These are phyloP conservation scores for Trypanosoma melophagium DNA, from an alignment of 208 protist species.

Conservation along the genomic window DNA sequence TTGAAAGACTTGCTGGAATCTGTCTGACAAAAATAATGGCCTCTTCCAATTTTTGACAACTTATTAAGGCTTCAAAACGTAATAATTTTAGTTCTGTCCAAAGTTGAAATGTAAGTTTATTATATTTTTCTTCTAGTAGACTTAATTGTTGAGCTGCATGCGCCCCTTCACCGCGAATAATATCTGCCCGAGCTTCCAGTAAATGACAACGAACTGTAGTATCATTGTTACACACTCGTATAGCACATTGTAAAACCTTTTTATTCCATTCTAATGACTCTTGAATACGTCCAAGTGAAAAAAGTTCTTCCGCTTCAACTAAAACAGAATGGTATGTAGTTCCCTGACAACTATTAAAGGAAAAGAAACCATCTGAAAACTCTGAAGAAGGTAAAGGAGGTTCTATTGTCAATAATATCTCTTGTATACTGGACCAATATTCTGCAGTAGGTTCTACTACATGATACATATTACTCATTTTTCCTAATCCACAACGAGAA, in stretches of 20 bases:
- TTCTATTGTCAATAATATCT: constrained; percentile 24
- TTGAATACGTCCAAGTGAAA: constrained; percentile 39
- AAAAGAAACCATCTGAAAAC: not conserved
- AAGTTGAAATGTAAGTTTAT: constrained; percentile 11
- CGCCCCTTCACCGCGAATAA: constrained; percentile 28
- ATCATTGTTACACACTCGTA: constrained; percentile 19
- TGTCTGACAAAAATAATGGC: constrained; percentile 14
- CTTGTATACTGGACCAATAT: constrained; percentile 29
- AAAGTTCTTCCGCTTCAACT: constrained; percentile 43
- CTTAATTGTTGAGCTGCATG: constrained; percentile 1
- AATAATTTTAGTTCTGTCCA: constrained; percentile 26
- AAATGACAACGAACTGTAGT: constrained; percentile 27
- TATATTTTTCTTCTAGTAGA: constrained; percentile 7
- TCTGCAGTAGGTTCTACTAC: constrained; percentile 14
- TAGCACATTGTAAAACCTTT: constrained; percentile 31
- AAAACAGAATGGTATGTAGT: constrained; percentile 44
- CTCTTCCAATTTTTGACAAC: constrained; percentile 11
- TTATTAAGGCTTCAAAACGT: constrained; percentile 27
- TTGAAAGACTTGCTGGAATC: not conserved
- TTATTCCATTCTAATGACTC: constrained; percentile 34
- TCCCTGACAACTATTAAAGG: constrained; percentile 30
- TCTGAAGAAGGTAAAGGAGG: not conserved
- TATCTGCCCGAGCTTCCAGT: constrained; percentile 25
- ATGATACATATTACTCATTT: constrained; percentile 21
- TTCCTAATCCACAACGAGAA: constrained; percentile 33